Percentiles rank a stretch among this genome's conserved stretches.
These are phyloP conservation scores for Carex littledalei DNA, from an alignment of 176 grass and related monocot species.

Conservation along the genomic window DNA sequence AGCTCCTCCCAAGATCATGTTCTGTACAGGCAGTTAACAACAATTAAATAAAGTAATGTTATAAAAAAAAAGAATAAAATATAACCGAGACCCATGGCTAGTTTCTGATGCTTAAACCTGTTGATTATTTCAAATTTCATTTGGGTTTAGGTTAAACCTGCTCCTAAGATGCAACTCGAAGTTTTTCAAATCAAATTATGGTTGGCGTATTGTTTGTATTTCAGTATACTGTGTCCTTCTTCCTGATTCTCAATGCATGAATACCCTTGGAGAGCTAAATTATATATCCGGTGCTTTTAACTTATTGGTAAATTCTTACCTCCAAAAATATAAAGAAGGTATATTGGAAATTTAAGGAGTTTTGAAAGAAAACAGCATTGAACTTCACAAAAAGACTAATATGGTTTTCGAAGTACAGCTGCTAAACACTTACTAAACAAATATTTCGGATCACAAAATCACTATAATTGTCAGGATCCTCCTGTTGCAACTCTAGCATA, in stretches of 20 bases:
- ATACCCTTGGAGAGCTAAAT: not conserved
- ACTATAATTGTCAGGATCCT: conserved; percentile 24
- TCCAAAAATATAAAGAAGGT: not conserved
- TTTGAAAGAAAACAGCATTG: not conserved
- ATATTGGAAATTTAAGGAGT: not conserved
- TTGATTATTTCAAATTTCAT: not conserved
- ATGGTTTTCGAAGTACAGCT: not conserved
- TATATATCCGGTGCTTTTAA: not conserved
- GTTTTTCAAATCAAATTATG: not conserved
- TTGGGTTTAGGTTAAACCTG: not conserved
- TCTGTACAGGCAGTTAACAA: not conserved
- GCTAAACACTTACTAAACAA: not conserved
- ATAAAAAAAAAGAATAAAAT: not conserved
- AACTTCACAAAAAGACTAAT: not conserved
- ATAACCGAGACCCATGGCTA: not conserved
- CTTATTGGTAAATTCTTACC: not conserved
- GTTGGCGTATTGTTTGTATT: not conserved
- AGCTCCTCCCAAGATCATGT: not conserved
- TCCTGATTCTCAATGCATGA: not conserved
- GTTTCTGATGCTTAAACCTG: not conserved
- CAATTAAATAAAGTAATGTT: not conserved
- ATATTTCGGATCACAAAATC: conserved; percentile 7
- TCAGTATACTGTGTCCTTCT: not conserved
- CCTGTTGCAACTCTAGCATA: conserved; percentile 27
- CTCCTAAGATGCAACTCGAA: not conserved